Evolutionary conservation across 1,139 yeast genomes (phyloP).

Genomic region (Geotrichum siamense): DNA sequence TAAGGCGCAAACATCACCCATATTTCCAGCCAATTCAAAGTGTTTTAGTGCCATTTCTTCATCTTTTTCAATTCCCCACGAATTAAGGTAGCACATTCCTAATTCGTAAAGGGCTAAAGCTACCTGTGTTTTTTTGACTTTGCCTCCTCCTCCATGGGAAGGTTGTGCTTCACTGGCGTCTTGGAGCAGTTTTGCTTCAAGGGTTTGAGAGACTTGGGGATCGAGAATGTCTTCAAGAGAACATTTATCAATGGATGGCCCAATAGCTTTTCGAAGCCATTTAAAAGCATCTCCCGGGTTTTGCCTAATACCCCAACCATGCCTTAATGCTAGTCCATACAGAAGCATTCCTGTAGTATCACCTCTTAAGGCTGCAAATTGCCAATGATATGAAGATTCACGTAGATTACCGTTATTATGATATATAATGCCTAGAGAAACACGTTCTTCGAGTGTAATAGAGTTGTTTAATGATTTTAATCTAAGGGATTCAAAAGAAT

Average conservation of each 20-base stretch:
- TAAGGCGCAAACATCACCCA: constrained; percentile 68
- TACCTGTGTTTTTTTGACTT: constrained; percentile 30
- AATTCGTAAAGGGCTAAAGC: constrained; percentile 49
- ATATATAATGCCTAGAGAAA: constrained; percentile 47
- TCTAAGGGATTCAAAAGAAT: constrained; percentile 13
- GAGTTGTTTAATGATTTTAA: constrained; percentile 19
- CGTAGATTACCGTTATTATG: constrained; percentile 54
- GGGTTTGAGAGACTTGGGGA: constrained; percentile 8
- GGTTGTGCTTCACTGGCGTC: constrained; percentile 1
- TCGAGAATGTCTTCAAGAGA: constrained; percentile 13
- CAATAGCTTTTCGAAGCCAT: constrained; percentile 52
- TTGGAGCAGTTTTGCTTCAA: constrained; percentile 6
- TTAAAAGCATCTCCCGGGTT: constrained; percentile 51
- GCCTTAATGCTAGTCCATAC: constrained; percentile 61
- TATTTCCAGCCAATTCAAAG: constrained; percentile 57
- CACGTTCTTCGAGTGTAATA: constrained; percentile 38
- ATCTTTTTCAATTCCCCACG: constrained; percentile 52
- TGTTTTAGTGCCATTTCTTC: constrained; percentile 53
- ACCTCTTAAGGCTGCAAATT: constrained; percentile 54
- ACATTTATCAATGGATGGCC: constrained; percentile 23
- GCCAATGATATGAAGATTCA: constrained; percentile 65
- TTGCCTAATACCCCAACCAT: constrained; percentile 64
- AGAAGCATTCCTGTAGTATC: constrained; percentile 62
- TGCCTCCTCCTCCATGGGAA: constrained; percentile 8
- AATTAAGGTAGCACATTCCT: constrained; percentile 53